phyloP scores from a whole-genome alignment of 176 grass and related monocot genomes.

The Bonia amplexicaulis region DNA sequence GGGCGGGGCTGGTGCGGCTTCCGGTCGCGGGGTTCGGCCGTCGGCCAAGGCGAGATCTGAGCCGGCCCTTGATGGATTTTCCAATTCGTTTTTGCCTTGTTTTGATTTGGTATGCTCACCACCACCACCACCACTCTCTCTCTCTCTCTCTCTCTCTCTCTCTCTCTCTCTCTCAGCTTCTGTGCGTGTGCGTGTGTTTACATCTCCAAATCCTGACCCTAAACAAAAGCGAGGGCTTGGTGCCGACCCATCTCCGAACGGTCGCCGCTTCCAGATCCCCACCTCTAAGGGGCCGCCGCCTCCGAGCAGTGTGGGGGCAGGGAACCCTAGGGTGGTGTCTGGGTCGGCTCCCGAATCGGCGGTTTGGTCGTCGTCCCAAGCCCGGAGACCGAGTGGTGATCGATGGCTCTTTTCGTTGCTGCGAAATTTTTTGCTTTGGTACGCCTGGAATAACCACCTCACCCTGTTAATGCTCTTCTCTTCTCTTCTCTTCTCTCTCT shows the following conservation, averaged over 20 bases:
- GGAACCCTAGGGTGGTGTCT: background rate
- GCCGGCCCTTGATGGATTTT: background rate
- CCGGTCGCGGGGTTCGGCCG: background rate
- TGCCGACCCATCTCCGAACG: background rate
- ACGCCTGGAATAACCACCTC: background rate
- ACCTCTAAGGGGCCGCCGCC: background rate
- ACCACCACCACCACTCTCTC: background rate
- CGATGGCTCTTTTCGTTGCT: background rate
- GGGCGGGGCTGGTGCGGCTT: background rate
- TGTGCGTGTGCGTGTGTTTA: background rate
- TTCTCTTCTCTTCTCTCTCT: background rate
- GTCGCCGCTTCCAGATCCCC: background rate
- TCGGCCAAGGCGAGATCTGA: conserved; percentile 23
- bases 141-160: background rate
- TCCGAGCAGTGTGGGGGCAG: background rate
- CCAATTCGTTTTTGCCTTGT: background rate
- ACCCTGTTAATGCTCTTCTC: background rate
- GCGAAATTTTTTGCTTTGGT: background rate
- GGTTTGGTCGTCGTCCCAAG: background rate
- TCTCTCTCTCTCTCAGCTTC: background rate
- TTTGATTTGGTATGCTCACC: background rate
- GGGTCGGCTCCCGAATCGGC: background rate
- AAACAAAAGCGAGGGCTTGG: background rate
- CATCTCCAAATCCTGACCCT: background rate
- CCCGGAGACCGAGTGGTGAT: background rate